A percentile compares a stretch with the other conserved stretches of the same genome.
Conservation (phyloP, 148 eudicot genomes). For the Diospyros kaki region DNA sequence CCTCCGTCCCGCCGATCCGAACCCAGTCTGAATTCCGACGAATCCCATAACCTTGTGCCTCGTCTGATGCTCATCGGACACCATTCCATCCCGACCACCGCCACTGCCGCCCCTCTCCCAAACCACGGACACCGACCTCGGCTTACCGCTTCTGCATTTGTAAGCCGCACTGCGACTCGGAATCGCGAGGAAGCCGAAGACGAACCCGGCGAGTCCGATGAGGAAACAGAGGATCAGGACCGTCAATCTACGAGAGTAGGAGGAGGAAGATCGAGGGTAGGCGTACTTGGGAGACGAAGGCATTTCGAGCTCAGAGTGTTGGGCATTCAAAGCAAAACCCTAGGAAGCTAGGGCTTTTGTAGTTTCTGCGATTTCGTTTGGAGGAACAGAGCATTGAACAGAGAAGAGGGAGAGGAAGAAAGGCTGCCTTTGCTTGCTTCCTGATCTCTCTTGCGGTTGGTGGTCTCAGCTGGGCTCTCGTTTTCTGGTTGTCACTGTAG, state of each 20-base stretch:
- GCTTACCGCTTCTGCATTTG: slow-evolving; percentile 22
- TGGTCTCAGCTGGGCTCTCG: background rate
- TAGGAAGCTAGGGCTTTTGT: background rate
- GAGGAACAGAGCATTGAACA: background rate
- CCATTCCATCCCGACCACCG: background rate
- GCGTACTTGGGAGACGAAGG: slow-evolving; percentile 44
- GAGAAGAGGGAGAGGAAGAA: background rate
- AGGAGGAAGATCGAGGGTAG: slow-evolving; percentile 25
- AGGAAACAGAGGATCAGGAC: slow-evolving; percentile 31
- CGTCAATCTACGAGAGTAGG: slow-evolving; percentile 22
- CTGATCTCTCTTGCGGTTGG: background rate
- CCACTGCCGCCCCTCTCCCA: slow-evolving; percentile 33
- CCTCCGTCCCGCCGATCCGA: slow-evolving; percentile 64
- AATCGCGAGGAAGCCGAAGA: slow-evolving; percentile 27
- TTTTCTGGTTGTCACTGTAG: background rate
- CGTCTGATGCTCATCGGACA: slow-evolving; percentile 22
- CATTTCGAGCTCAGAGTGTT: slow-evolving; percentile 22
- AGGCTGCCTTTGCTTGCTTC: background rate
- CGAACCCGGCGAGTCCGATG: slow-evolving; percentile 27
- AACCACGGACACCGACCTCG: slow-evolving; percentile 46
- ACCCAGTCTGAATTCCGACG: slow-evolving; percentile 92
- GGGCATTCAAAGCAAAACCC: background rate
- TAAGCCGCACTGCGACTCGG: slow-evolving; percentile 15
- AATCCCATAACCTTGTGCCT: slow-evolving; percentile 89
- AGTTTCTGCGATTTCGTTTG: background rate